Conservation (phyloP, 495 filamentous ascomycete species). For the Penicillium cosmopolitanum region DNA sequence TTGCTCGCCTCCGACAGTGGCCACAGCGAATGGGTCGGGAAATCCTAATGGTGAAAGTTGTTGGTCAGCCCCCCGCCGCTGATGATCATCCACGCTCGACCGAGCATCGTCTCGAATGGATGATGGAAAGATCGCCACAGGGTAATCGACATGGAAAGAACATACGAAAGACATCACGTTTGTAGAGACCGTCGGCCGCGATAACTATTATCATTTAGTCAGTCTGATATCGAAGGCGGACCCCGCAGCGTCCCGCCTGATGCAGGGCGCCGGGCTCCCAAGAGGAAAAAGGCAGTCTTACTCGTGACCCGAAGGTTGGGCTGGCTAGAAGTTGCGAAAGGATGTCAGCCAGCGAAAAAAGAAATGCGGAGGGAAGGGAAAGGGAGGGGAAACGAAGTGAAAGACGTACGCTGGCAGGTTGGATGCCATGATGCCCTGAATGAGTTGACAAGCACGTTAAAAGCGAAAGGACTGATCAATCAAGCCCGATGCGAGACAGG, state of each 20-base stretch:
- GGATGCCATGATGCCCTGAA: conserved; percentile 53
- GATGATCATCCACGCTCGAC: background rate
- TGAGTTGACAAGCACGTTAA: conserved; percentile 35
- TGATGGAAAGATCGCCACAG: background rate
- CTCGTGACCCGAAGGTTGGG: conserved; percentile 68
- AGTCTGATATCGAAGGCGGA: conserved; percentile 24
- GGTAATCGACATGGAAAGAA: conserved; percentile 7
- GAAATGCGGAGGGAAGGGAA: conserved; percentile 7
- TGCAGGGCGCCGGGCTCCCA: conserved; percentile 1
- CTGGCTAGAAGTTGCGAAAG: conserved; percentile 42
- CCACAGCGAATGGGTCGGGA: conserved; percentile 96
- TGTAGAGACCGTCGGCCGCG: conserved; percentile 97
- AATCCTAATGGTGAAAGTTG: conserved; percentile 65
- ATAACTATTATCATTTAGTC: conserved; percentile 66
- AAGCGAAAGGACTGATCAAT: conserved; percentile 47
- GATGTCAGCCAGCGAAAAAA: conserved; percentile 26
- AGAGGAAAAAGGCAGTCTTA: conserved; percentile 41
- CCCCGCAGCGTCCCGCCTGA: conserved; percentile 26
- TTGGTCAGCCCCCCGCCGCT: conserved; percentile 21
- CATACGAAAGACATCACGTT: conserved; percentile 96
- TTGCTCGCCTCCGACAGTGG: conserved; percentile 94
- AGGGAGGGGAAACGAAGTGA: conserved; percentile 32
- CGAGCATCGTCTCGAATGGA: background rate
- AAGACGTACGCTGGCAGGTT: conserved; percentile 62
- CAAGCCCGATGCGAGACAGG: conserved; percentile 41